These are phyloP conservation scores for Pichia deserticola DNA, from an alignment of 805 yeast species.

Conservation along the genomic window DNA sequence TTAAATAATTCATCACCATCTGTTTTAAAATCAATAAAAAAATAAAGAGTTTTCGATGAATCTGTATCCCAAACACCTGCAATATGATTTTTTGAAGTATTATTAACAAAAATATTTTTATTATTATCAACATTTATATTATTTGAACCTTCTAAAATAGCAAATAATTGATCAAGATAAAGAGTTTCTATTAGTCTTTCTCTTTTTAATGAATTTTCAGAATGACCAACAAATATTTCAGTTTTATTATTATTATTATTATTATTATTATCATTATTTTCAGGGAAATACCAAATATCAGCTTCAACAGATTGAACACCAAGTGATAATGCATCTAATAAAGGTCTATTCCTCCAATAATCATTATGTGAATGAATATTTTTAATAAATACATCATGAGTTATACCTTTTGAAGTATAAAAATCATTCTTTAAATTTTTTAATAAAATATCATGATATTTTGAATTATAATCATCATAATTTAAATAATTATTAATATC, in stretches of 20 bases:
- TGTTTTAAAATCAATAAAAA: constrained; percentile 59
- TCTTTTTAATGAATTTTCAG: constrained; percentile 37
- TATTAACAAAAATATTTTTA: no score
- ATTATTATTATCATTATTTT: constrained; percentile 21
- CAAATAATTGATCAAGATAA: constrained; percentile 47
- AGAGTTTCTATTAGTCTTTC: constrained; percentile 39
- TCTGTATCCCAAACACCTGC: constrained; percentile 33
- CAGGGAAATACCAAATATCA: constrained; percentile 43
- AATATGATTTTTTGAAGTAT: no score
- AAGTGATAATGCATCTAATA: constrained; percentile 38
- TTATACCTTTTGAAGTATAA: constrained; percentile 14
- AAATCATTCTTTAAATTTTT: constrained; percentile 1
- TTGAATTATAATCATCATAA: no score
- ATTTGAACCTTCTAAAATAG: constrained; percentile 44
- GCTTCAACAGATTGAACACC: constrained; percentile 49
- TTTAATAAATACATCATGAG: constrained; percentile 20
- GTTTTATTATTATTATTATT: constrained; percentile 16
- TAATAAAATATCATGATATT: neutral
- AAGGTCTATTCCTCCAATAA: constrained; percentile 45
- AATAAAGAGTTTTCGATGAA: constrained; percentile 44
- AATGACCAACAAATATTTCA: constrained; percentile 55
- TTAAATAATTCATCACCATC: constrained; percentile 46
- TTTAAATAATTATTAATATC: no score
- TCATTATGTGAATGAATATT: constrained; percentile 50
- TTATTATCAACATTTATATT: constrained; percentile 11